Evolutionary conservation across 2,329 filamentous ascomycete genomes (phyloP).

Genomic region (Fusarium lyarnte): DNA sequence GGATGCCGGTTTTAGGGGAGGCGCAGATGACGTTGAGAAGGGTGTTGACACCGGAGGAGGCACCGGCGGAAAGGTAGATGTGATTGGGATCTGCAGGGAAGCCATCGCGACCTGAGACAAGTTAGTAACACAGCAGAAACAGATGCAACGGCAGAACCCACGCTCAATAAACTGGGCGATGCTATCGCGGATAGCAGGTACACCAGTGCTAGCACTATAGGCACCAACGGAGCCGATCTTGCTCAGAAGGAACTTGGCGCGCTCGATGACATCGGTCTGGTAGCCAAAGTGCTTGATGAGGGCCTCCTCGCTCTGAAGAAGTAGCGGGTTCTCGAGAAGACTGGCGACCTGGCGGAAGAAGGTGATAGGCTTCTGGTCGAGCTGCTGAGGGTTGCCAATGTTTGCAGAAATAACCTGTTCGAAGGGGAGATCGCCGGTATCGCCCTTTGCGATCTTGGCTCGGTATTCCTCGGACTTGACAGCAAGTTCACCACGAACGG

Average conservation of each 20-base stretch:
- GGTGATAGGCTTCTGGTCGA: constrained; percentile 98
- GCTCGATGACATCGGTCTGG: constrained; percentile 86
- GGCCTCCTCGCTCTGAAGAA: constrained; percentile 86
- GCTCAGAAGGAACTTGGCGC: constrained; percentile 82
- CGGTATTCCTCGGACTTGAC: constrained; percentile 93
- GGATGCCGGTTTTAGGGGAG: constrained; percentile 78
- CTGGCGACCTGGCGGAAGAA: constrained; percentile 98
- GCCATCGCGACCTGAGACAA: constrained; percentile 76
- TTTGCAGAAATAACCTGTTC: constrained; percentile 94
- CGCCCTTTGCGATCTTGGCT: constrained; percentile 71
- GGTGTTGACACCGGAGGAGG: constrained; percentile 94
- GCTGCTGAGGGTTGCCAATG: constrained; percentile 98
- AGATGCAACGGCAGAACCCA: constrained; percentile 52
- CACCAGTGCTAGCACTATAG: constrained; percentile 94
- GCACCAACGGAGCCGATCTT: constrained; percentile 92
- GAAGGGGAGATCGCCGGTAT: constrained; percentile 74
- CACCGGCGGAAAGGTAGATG: constrained; percentile 91
- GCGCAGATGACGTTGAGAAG: constrained; percentile 90
- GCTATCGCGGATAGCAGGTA: constrained; percentile 84
- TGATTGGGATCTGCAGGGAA: constrained; percentile 81
- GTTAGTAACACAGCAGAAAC: not conserved
- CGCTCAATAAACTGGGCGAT: constrained; percentile 93
- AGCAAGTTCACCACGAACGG: constrained; percentile 94
- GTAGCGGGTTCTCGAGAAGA: constrained; percentile 86
- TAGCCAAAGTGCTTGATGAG: constrained; percentile 81